A percentile compares a stretch with the other conserved stretches of the same genome.
These are phyloP conservation scores for Fagus crenata DNA, from an alignment of 306 rosid genomes.

Conservation along the genomic window DNA sequence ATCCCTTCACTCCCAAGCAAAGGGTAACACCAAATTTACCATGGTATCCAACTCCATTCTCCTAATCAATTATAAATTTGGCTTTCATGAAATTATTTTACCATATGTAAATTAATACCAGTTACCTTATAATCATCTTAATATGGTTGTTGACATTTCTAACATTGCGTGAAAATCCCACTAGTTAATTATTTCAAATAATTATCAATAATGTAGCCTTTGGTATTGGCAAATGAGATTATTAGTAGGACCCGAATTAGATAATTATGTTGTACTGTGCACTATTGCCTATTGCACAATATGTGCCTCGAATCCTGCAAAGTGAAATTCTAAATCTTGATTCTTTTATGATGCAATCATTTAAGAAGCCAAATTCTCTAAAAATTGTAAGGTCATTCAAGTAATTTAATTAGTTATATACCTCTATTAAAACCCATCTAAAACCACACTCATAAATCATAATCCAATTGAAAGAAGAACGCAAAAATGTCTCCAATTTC, in stretches of 20 bases:
- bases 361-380: constrained; percentile 19
- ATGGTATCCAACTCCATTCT: neutral
- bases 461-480: neutral
- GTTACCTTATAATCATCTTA: constrained; percentile 19
- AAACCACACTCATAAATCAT: constrained; percentile 19
- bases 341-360: constrained; percentile 26
- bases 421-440: constrained; percentile 51
- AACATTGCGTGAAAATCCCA: neutral
- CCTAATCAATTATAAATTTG: neutral
- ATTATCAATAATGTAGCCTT: constrained; percentile 1
- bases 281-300: constrained; percentile 21
- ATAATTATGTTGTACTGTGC: constrained; percentile 22
- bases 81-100: neutral
- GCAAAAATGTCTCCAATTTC: constrained; percentile 44
- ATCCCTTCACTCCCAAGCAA: constrained; percentile 58
- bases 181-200: neutral
- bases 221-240: constrained; percentile 26
- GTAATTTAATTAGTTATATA: neutral
- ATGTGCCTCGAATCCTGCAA: constrained; percentile 41
- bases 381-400: neutral
- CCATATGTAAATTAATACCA: neutral
- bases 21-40: constrained; percentile 15
- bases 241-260: constrained; percentile 34
- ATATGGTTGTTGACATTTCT: constrained; percentile 7
- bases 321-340: constrained; percentile 20